Base-by-base conservation (phyloP, 2,329 filamentous ascomycete genomes). In the Phoma sp. region DNA sequence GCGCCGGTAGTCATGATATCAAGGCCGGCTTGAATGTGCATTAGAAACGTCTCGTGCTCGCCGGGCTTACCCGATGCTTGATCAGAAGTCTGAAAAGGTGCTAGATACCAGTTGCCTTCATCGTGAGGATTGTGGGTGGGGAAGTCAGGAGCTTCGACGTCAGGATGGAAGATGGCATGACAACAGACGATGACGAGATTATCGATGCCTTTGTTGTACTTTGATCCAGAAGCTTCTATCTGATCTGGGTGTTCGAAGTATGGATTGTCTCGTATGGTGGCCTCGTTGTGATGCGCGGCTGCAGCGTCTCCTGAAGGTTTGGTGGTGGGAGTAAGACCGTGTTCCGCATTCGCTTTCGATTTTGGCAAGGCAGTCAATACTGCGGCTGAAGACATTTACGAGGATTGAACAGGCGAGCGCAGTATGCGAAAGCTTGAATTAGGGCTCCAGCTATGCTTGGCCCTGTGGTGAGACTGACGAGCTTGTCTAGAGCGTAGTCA, bases 181-280 rank as follows among this genome's bases (percentile, higher is more conserved):
- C 92, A 93, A 78, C 91, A 95, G 45, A 96, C 88, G 43, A 96
- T 78, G 46, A 96, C 85, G 10, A 96, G 82, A 61, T 90, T 68
- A 13, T 73, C 68, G 17, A 68, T 59, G 3, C 60, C 60, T 2
- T 58, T 44, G 55, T 72, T 52, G 55, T 72, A 73, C 38, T 58
- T 70, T 25, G 51, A 62, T 7, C 60, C 58, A 10, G 68, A 68
- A 19, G 68, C 63, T 19, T 63, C 65, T 9, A 38, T 37, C 55
- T 73, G 71, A 32, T 67, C 61, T 21, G 71, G 71, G 40, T 71
- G 67, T 15, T 53, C 47, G 37, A 71, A 74, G 47, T 65, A 47
- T 6, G 56, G 49, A 38, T 68, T 58, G 2, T 64, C 54, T 15
- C 50, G 39, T 43, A 36, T 22, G 29, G 31, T 8, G 13, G 24